Base-by-base conservation (phyloP, 176 grass and related monocot species). In the Hyparrhenia diplandra region DNA sequence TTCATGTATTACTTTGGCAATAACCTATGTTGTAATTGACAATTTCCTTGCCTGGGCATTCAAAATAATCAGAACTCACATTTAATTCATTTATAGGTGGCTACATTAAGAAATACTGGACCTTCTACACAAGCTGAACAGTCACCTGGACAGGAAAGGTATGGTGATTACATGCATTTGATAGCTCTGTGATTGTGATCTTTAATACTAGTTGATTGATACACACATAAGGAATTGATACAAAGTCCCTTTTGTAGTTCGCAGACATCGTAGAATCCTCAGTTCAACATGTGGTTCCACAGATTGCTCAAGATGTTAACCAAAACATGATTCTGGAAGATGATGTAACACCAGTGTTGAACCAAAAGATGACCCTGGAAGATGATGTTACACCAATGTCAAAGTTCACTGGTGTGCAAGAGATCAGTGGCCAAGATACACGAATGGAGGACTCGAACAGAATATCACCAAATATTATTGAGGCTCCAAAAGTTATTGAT, bases 141-240 rank as follows among this genome's bases (percentile, higher is more conserved):
- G 32, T 67, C 36, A 20, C 40, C 54, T 85, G 86, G 82, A 76
- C 78, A 67, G 49, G 78, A 83, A 47, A 83, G 78, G 90, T 92
- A 86, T 59, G 29, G 0, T 17, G 27, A 45, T 49, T 66, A 52
- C 43, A 21, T 79, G 13, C 57, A 23, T 52, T 80, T 57, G 34
- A 72, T 72, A 80, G 59, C 28, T 9, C 13, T 67, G 29, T 12
- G 60, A 58, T 74, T 86, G 54, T 58, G n/a, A 58, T 58, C 8
- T 58, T n/a, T 24, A 58, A 58, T 58, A 58, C 11, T 58, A 24
- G 20, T 76, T 87, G 8, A 69, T 69, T 20, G 36, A 60, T 11
- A 7, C 14, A 21, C 69, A 28, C 8, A 2, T 11, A 12, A 32
- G 39, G 27, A 66, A 77, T 73, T 86, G 71, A 87, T 79, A 41